A percentile compares a stretch with the other conserved stretches of the same genome.
Evolutionary conservation across 441 rosid species (phyloP).

Genomic region (Arabidopsis lyrata): DNA sequence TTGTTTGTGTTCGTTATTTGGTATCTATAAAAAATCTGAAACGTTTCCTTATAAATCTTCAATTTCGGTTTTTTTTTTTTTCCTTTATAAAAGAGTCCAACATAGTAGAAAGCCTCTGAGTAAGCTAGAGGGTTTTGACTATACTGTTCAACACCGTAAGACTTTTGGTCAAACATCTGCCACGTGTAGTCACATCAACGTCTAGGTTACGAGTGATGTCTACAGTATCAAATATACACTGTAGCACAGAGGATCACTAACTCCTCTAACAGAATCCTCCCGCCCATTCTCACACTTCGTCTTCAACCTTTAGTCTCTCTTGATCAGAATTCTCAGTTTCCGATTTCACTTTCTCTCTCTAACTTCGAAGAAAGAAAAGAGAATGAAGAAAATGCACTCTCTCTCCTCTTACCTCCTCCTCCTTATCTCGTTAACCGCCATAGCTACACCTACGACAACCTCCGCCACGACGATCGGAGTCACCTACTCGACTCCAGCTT

Average conservation of each 20-base stretch:
- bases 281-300: conserved; percentile 41
- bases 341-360: conserved; percentile 17
- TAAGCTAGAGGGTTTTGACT: neutral
- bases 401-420: conserved; percentile 42
- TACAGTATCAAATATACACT: conserved; percentile 16
- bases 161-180: conserved; percentile 24
- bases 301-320: conserved; percentile 40
- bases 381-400: conserved; percentile 25
- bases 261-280: conserved; percentile 48
- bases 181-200: conserved; percentile 21
- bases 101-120: neutral
- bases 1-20: conserved; percentile 27
- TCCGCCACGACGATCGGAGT: conserved; percentile 61
- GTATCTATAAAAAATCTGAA: conserved; percentile 23
- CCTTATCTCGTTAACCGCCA: conserved; percentile 38
- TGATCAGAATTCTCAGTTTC: conserved; percentile 26
- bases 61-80: neutral
- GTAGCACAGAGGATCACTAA: conserved; percentile 5
- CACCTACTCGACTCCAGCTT: conserved; percentile 50
- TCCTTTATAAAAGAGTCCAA: neutral
- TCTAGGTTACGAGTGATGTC: neutral
- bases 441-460: conserved; percentile 11
- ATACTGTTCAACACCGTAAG: neutral
- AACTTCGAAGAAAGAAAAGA: conserved; percentile 27
- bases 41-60: neutral